Evolutionary conservation across 768 basidiomycete species (phyloP).

Genomic region (Xerocomellus chrysenteron): DNA sequence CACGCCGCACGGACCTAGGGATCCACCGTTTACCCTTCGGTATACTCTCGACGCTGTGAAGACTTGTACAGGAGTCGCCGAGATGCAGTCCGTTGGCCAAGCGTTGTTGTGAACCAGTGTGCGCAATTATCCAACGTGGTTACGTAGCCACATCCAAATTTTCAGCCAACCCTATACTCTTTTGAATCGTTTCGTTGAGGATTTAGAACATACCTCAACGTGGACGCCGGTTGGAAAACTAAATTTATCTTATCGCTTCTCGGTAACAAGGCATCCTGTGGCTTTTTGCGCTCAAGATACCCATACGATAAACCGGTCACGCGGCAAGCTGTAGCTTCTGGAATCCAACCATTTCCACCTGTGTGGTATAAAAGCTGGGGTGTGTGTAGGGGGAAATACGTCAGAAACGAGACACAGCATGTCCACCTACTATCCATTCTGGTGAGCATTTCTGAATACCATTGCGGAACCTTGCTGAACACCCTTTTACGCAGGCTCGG

Average conservation of each 20-base stretch:
- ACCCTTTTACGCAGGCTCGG: constrained; percentile 49
- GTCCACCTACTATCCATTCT: constrained; percentile 30
- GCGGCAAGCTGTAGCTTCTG: constrained; percentile 10
- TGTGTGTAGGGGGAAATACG: not conserved
- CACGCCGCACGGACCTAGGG: constrained; percentile 25
- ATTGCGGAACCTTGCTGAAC: not conserved
- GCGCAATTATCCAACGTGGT: not conserved
- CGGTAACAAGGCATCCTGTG: constrained; percentile 18
- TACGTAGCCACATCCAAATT: constrained; percentile 9
- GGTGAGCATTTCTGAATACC: constrained; percentile 20
- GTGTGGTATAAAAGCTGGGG: constrained; percentile 20
- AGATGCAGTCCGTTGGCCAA: constrained; percentile 4
- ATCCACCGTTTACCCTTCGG: not conserved
- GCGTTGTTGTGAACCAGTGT: constrained; percentile 6
- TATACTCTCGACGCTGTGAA: not conserved
- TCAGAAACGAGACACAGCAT: constrained; percentile 18
- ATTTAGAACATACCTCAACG: constrained; percentile 1
- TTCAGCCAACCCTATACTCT: not conserved
- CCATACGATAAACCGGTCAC: not conserved
- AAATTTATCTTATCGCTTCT: constrained; percentile 2
- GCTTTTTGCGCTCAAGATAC: constrained; percentile 15
- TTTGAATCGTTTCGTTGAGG: constrained; percentile 5
- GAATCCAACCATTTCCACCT: not conserved
- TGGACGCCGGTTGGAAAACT: not conserved
- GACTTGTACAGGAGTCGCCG: not conserved